Conservation (phyloP, 495 filamentous ascomycete genomes). For the Gamarada debralockiae region DNA sequence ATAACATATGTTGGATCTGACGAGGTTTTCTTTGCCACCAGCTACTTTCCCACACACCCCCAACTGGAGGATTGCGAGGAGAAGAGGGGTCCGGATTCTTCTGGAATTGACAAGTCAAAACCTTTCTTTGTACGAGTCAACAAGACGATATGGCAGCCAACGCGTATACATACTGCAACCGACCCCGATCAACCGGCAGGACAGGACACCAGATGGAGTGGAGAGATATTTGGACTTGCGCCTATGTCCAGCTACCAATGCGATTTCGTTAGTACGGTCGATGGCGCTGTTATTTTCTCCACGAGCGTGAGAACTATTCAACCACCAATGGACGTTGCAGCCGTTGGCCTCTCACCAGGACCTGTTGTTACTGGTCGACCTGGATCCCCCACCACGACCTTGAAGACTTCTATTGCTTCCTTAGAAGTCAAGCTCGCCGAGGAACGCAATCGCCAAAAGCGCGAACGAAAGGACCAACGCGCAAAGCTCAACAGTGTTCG, state of each 20-base stretch:
- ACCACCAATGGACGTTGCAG: conserved; percentile 61
- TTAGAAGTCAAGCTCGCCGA: conserved; percentile 76
- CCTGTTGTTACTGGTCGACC: conserved; percentile 63
- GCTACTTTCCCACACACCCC: conserved; percentile 47
- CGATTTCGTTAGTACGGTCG: conserved; percentile 75
- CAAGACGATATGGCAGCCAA: conserved; percentile 83
- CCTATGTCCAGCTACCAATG: conserved; percentile 81
- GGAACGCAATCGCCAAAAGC: conserved; percentile 69
- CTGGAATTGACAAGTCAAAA: conserved; percentile 56
- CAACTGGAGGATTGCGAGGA: conserved; percentile 19
- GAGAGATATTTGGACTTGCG: conserved; percentile 85
- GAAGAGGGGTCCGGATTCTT: conserved; percentile 26
- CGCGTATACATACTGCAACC: conserved; percentile 56
- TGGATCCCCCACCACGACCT: conserved; percentile 83
- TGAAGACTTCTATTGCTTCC: conserved; percentile 80
- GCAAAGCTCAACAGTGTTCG: conserved; percentile 60
- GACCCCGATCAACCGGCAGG: conserved; percentile 33
- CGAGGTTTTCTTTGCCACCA: conserved; percentile 78
- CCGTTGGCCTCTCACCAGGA: conserved; percentile 28
- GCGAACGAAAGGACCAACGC: conserved; percentile 76
- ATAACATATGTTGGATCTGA: conserved; percentile 79
- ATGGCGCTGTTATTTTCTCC: conserved; percentile 68
- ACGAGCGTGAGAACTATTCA: conserved; percentile 77
- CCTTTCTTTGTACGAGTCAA: conserved; percentile 90
- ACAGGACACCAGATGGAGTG: conserved; percentile 58